These are phyloP conservation scores for Ustilago hordei DNA, from an alignment of 1,284 basidiomycete genomes.

Conservation along the genomic window DNA sequence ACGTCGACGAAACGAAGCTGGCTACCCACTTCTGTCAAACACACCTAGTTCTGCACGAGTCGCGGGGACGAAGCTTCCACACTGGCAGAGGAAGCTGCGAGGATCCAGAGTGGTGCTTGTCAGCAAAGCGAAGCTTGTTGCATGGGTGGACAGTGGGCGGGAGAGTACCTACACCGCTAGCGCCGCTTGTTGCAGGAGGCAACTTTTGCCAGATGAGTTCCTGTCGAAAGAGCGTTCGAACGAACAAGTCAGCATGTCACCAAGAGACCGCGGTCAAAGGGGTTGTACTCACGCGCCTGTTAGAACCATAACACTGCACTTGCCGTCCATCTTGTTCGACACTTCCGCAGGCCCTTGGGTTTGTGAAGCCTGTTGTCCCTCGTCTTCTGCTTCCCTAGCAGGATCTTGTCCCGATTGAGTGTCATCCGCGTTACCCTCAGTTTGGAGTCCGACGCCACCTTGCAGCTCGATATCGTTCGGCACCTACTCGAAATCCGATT, in stretches of 20 bases:
- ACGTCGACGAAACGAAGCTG: neutral
- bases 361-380: neutral
- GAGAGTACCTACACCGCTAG: slow-evolving; percentile 28
- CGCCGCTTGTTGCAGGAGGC: slow-evolving; percentile 47
- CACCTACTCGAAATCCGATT: slow-evolving; percentile 16
- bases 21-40: slow-evolving; percentile 43
- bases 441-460: slow-evolving; percentile 24
- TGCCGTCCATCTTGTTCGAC: neutral
- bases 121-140: neutral
- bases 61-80: slow-evolving; percentile 47
- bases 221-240: slow-evolving; percentile 9
- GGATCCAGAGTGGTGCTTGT: neutral
- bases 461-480: slow-evolving; percentile 46
- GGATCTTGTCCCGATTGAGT: too few species aligned
- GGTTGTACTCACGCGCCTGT: slow-evolving; percentile 48
- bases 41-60: slow-evolving; percentile 41
- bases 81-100: slow-evolving; percentile 34
- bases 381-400: neutral
- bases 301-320: slow-evolving; percentile 44
- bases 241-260: neutral
- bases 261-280: neutral
- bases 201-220: slow-evolving; percentile 54
- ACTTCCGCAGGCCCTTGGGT: neutral
- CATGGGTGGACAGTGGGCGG: neutral
- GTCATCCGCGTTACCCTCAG: neutral